Percentiles rank a stretch among this genome's conserved stretches.
These are phyloP conservation scores for Chaetomium tenue DNA, from an alignment of 495 filamentous ascomycete species.

Conservation along the genomic window DNA sequence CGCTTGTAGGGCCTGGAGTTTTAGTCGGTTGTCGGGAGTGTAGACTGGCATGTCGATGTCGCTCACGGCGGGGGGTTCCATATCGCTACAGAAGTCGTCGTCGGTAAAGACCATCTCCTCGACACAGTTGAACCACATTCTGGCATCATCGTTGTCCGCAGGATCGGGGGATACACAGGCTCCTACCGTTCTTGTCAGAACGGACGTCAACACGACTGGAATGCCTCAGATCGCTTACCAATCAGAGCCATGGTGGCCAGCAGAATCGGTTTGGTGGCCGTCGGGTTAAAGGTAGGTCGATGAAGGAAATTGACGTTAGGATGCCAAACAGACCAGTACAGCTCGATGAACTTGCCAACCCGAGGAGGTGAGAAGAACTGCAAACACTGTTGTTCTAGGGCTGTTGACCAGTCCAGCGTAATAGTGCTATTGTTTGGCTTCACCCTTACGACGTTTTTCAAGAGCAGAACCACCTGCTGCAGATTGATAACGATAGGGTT, in stretches of 20 bases:
- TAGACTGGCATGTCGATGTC: conserved; percentile 17
- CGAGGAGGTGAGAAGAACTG: conserved; percentile 33
- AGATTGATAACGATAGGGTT: conserved; percentile 31
- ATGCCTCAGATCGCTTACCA: conserved; percentile 20
- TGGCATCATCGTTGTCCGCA: conserved; percentile 32
- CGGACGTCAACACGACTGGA: background rate
- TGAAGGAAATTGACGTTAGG: conserved; percentile 35
- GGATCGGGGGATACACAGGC: conserved; percentile 36
- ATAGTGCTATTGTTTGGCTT: conserved; percentile 32
- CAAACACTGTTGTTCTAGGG: conserved; percentile 31
- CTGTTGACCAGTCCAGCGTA: conserved; percentile 30
- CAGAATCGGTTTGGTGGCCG: conserved; percentile 26
- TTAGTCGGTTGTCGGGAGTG: conserved; percentile 18
- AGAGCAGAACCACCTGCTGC: conserved; percentile 30
- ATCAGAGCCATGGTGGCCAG: conserved; percentile 35
- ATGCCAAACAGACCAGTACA: conserved; percentile 38
- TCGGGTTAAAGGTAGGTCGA: conserved; percentile 31
- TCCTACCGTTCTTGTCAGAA: conserved; percentile 21
- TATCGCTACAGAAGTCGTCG: conserved; percentile 35
- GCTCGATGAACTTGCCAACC: conserved; percentile 34
- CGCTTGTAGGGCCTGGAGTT: conserved; percentile 34
- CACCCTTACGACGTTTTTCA: conserved; percentile 29
- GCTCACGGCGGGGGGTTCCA: conserved; percentile 17
- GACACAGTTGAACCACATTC: conserved; percentile 36
- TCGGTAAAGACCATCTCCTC: conserved; percentile 38